Evolutionary conservation across 768 basidiomycete species (phyloP).

Genomic region (Imleria badia): DNA sequence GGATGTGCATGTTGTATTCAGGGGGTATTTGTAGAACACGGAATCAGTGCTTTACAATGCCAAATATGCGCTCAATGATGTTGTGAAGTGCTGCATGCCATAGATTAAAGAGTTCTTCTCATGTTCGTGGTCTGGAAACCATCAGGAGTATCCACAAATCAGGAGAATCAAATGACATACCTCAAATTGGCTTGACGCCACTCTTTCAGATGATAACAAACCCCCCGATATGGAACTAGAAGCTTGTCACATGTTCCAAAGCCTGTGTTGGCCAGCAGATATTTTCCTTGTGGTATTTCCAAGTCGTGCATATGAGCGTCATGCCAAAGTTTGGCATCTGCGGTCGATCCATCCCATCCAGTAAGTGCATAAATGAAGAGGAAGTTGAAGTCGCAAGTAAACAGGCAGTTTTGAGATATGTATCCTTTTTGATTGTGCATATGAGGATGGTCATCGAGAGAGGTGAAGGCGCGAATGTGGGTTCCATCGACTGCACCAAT

Average conservation of each 20-base stretch:
- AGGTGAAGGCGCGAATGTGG: not conserved
- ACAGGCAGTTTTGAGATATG: conserved; percentile 39
- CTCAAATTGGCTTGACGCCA: not conserved
- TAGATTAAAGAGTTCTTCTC: too few species aligned
- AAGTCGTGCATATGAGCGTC: not conserved
- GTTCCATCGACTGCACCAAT: not conserved
- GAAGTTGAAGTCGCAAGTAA: conserved; percentile 33
- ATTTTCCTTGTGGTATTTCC: not conserved
- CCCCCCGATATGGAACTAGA: not conserved
- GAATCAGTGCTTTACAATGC: too few species aligned
- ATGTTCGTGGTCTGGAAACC: too few species aligned
- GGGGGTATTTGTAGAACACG: too few species aligned
- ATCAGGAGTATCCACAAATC: too few species aligned
- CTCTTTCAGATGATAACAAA: not conserved
- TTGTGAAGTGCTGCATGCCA: too few species aligned
- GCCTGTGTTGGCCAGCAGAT: not conserved
- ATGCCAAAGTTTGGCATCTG: conserved; percentile 25
- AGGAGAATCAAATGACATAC: too few species aligned
- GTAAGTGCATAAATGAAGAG: conserved; percentile 37
- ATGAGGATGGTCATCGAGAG: not conserved
- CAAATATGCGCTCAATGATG: too few species aligned
- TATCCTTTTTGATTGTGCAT: conserved; percentile 21
- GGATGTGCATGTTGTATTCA: too few species aligned
- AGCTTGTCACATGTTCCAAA: not conserved
- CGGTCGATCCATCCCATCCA: conserved; percentile 42